Evolutionary conservation across 495 filamentous ascomycete species (phyloP).

Genomic region (Penicillium cinerascens): DNA sequence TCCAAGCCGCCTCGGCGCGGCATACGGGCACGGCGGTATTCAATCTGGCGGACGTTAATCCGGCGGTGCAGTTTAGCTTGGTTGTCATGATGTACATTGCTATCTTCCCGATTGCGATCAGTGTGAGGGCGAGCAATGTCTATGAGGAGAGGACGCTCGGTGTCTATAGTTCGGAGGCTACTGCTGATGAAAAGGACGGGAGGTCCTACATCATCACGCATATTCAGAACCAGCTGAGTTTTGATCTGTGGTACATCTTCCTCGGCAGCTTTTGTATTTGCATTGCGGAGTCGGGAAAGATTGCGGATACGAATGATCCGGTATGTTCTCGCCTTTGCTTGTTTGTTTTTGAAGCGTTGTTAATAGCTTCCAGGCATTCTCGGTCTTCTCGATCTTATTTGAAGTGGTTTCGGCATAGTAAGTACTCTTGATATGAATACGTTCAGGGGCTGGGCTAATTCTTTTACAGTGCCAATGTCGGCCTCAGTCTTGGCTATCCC

Average conservation of each 20-base stretch:
- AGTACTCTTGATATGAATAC: conserved; percentile 3
- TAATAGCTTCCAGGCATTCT: conserved; percentile 16
- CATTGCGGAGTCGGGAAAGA: conserved; percentile 48
- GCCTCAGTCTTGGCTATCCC: conserved; percentile 76
- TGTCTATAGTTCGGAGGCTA: conserved; percentile 56
- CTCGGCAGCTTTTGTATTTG: conserved; percentile 59
- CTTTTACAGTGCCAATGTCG: conserved; percentile 67
- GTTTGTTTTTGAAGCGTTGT: not conserved
- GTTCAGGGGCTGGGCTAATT: conserved; percentile 6
- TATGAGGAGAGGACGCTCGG: conserved; percentile 68
- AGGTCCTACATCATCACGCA: conserved; percentile 51
- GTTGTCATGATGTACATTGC: conserved; percentile 74
- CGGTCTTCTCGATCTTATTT: conserved; percentile 74
- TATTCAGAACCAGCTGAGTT: conserved; percentile 57
- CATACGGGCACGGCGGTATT: conserved; percentile 58
- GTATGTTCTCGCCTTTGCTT: conserved; percentile 18
- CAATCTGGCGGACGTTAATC: conserved; percentile 54
- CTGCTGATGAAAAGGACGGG: conserved; percentile 30
- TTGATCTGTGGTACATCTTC: conserved; percentile 65
- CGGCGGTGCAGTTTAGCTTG: conserved; percentile 58
- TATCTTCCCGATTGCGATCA: conserved; percentile 72
- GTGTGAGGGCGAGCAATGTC: conserved; percentile 61
- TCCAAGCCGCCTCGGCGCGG: conserved; percentile 58
- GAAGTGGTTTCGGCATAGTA: conserved; percentile 80
- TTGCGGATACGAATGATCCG: conserved; percentile 46